Base-by-base conservation (phyloP, 176 grass and related monocot genomes). In the Carex littledalei region DNA sequence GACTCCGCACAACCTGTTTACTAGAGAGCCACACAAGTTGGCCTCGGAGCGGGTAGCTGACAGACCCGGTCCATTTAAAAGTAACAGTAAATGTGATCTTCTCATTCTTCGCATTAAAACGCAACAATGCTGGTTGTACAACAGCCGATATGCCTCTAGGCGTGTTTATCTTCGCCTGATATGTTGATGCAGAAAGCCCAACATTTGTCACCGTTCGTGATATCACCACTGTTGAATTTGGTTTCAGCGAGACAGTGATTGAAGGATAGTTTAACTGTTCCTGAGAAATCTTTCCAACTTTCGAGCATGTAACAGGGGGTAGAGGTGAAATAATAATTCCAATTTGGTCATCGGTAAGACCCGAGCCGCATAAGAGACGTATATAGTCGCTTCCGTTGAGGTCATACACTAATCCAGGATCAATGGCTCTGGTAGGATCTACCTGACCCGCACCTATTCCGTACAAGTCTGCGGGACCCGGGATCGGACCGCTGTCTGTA, bases 241-340 rank as follows among this genome's bases (percentile, higher is more conserved):
- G 54, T 16, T 79, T 54, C 3, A 74, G 20, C 0, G 68, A 7
- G 3, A 79, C 24, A 0, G 70, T 22, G 16, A 89, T 66, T 1
- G 87, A 89, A 12, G 84, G 83, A 73, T 89, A 85, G 63, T 88
- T 88, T 0, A 88, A 63, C n/a, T 85, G 63, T 43, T 76, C 71
- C 16, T 84, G 74, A 0, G 74, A n/a, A 70, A 88, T 85, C n/a
- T 59, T 85, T 6, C 6, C 37, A 15, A 81, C 34, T 35, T 73
- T 79, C 14, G 79, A 87, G 59, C 86, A 87, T n/a, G 49, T 1
- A 5, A 63, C 8, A 3, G 50, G 17, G 1, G 84, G 71, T 59
- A 58, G 52, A 11, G 47, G 86, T 47, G 49, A 63, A 67, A 81
- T n/a, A 20, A 82, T 20, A 6, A 74, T 35, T 12, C 34, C 13